These are phyloP conservation scores for Heterobasidion irregulare DNA, from an alignment of 1,284 basidiomycete species.

Conservation along the genomic window DNA sequence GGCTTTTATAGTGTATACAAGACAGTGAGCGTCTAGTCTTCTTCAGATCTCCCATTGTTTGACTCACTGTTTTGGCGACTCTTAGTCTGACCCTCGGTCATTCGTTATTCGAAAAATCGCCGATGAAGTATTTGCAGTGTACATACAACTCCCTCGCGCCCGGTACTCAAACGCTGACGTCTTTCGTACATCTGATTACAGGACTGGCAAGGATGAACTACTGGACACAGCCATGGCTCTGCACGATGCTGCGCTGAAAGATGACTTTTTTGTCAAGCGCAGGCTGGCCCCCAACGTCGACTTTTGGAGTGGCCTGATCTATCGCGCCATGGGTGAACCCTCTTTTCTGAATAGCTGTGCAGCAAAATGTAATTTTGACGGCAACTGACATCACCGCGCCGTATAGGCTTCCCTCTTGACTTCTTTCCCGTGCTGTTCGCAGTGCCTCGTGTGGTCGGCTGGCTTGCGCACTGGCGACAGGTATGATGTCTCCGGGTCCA, in stretches of 20 bases:
- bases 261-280: slow-evolving; percentile 76
- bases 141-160: slow-evolving; percentile 14
- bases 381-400: neutral
- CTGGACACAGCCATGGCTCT: slow-evolving; percentile 83
- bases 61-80: no score
- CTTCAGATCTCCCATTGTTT: neutral
- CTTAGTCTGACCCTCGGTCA: slow-evolving; percentile 76
- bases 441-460: slow-evolving; percentile 83
- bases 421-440: slow-evolving; percentile 89
- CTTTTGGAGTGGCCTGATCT: slow-evolving; percentile 84
- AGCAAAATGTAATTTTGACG: neutral
- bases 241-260: slow-evolving; percentile 81
- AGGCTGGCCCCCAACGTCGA: slow-evolving; percentile 78
- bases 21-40: slow-evolving; percentile 39
- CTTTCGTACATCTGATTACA: slow-evolving; percentile 16
- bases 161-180: neutral
- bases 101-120: slow-evolving; percentile 84
- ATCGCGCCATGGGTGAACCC: slow-evolving; percentile 77
- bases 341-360: neutral
- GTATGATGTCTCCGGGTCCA: slow-evolving; percentile 22
- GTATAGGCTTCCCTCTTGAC: slow-evolving; percentile 75
- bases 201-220: slow-evolving; percentile 75
- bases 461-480: slow-evolving; percentile 85
- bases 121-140: slow-evolving; percentile 83
- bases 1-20: slow-evolving; percentile 55